These are phyloP conservation scores for Leccinum arenicola DNA, from an alignment of 768 basidiomycete genomes.

Conservation along the genomic window DNA sequence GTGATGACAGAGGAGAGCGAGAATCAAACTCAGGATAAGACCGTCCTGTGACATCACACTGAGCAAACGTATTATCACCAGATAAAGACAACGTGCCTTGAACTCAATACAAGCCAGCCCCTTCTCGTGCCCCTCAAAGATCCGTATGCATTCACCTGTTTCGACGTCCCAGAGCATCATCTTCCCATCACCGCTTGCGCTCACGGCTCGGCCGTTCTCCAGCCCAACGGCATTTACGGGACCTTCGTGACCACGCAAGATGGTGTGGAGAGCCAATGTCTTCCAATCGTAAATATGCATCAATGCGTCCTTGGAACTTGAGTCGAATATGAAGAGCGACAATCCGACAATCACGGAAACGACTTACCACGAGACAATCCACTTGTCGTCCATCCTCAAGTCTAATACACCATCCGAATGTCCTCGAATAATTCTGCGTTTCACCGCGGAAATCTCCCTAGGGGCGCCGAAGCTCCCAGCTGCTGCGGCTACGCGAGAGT, in stretches of 20 bases:
- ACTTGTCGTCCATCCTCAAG: constrained; percentile 71
- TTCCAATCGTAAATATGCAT: constrained; percentile 80
- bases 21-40: constrained; percentile 57
- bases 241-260: constrained; percentile 80
- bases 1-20: too few species aligned
- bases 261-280: constrained; percentile 59
- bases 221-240: constrained; percentile 91
- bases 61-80: neutral
- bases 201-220: constrained; percentile 67
- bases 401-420: constrained; percentile 86
- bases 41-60: constrained; percentile 50
- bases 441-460: constrained; percentile 49
- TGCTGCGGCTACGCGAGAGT: constrained; percentile 7
- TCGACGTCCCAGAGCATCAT: constrained; percentile 90
- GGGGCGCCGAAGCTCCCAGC: constrained; percentile 23
- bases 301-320: constrained; percentile 81
- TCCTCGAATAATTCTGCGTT: constrained; percentile 60
- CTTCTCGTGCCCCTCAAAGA: constrained; percentile 86
- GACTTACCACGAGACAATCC: constrained; percentile 91
- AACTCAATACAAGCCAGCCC: constrained; percentile 92
- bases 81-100: constrained; percentile 48
- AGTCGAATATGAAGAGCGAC: constrained; percentile 4
- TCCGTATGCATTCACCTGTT: constrained; percentile 67
- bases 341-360: constrained; percentile 3
- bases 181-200: constrained; percentile 88